phyloP scores from a whole-genome alignment of 352 stramenopile genomes.

The Thalassiosira hispida region DNA sequence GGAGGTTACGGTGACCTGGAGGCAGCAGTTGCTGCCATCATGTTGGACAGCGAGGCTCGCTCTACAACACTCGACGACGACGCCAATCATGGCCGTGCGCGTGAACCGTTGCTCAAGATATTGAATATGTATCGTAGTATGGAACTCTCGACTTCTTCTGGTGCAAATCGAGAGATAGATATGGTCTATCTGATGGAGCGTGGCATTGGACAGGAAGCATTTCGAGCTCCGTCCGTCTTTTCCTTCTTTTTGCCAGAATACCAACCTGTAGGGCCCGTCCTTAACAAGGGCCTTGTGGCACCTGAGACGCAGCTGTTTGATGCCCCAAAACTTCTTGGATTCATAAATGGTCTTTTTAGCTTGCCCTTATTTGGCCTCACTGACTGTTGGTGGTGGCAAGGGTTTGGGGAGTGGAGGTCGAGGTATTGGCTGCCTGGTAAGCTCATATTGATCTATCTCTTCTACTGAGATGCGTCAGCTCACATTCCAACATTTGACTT shows the following conservation, averaged over 20 bases:
- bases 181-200: slow-evolving; percentile 48
- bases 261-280: slow-evolving; percentile 49
- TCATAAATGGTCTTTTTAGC: slow-evolving; percentile 61
- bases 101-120: slow-evolving; percentile 70
- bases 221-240: slow-evolving; percentile 72
- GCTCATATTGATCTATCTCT: no score
- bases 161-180: slow-evolving; percentile 29
- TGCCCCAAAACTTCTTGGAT: slow-evolving; percentile 53
- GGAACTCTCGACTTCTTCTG: slow-evolving; percentile 40
- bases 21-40: slow-evolving; percentile 63
- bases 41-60: slow-evolving; percentile 69
- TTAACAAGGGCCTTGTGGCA: slow-evolving; percentile 48
- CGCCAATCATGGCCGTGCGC: slow-evolving; percentile 51
- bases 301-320: slow-evolving; percentile 69
- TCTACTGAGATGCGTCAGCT: no score
- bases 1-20: slow-evolving; percentile 74
- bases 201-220: slow-evolving; percentile 62
- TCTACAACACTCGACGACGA: slow-evolving; percentile 59
- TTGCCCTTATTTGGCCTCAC: slow-evolving; percentile 55
- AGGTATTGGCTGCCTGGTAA: slow-evolving; percentile 29
- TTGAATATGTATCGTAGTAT: slow-evolving; percentile 56
- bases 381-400: slow-evolving; percentile 53
- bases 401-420: slow-evolving; percentile 31
- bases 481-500: no score
- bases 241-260: slow-evolving; percentile 74